These are phyloP conservation scores for Metarhizium sp. DNA, from an alignment of 2,329 filamentous ascomycete species.

Conservation along the genomic window DNA sequence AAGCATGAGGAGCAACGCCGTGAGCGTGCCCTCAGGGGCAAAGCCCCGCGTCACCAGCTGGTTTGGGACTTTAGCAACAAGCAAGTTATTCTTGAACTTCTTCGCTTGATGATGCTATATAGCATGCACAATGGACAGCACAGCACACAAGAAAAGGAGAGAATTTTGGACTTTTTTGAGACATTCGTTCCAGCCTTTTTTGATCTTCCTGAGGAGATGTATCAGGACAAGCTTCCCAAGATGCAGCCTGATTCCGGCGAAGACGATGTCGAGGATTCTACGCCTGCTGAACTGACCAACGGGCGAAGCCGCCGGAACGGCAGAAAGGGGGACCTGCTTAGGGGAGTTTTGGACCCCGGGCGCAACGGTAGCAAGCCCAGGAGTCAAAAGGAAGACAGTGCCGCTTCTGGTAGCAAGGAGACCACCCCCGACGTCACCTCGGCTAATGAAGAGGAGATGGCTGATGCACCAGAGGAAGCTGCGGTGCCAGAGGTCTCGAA, in stretches of 20 bases:
- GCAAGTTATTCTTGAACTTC: slow-evolving; percentile 53
- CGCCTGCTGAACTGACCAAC: slow-evolving; percentile 62
- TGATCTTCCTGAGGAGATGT: slow-evolving; percentile 60
- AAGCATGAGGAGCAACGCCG: slow-evolving; percentile 87
- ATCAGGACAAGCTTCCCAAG: slow-evolving; percentile 57
- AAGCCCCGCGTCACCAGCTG: slow-evolving; percentile 62
- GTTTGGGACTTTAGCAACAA: slow-evolving; percentile 64
- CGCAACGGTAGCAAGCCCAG: slow-evolving; percentile 62
- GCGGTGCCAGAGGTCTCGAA: slow-evolving; percentile 52
- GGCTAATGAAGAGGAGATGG: slow-evolving; percentile 66
- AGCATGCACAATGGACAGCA: slow-evolving; percentile 61
- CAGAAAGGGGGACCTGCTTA: slow-evolving; percentile 72
- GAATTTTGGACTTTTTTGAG: slow-evolving; percentile 67
- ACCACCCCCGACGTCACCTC: slow-evolving; percentile 80
- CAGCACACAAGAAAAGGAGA: slow-evolving; percentile 62
- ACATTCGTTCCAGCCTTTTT: slow-evolving; percentile 71
- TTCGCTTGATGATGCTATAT: slow-evolving; percentile 55
- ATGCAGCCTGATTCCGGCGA: slow-evolving; percentile 63
- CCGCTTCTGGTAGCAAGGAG: slow-evolving; percentile 73
- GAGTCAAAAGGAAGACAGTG: slow-evolving; percentile 69
- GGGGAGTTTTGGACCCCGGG: slow-evolving; percentile 73
- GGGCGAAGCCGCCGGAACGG: slow-evolving; percentile 59
- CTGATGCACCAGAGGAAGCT: slow-evolving; percentile 48
- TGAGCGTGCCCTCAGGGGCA: slow-evolving; percentile 52
- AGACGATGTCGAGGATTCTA: slow-evolving; percentile 67